phyloP scores from a whole-genome alignment of 2,329 filamentous ascomycete genomes.

The Rutstroemia sp. region DNA sequence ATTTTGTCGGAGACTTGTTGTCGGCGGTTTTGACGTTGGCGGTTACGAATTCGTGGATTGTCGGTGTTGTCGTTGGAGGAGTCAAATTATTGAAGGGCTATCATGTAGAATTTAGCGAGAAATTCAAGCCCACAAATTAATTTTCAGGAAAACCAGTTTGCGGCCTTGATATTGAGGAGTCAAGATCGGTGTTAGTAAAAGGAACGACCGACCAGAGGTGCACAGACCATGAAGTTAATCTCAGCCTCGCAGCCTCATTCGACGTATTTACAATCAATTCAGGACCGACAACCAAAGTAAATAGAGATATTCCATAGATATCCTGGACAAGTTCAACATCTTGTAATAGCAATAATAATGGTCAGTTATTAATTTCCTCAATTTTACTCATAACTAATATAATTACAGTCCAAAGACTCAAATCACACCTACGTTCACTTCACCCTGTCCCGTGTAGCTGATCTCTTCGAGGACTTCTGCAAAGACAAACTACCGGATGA shows the following conservation, averaged over 20 bases:
- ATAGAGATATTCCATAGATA: not conserved
- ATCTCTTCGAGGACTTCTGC: slow-evolving; percentile 73
- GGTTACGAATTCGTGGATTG: slow-evolving; percentile 1
- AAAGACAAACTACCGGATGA: slow-evolving; percentile 64
- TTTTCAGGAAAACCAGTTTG: not conserved
- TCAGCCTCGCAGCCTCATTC: too few relatives aligned
- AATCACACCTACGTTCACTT: slow-evolving; percentile 71
- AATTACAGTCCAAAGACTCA: slow-evolving; percentile 54
- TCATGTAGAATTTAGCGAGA: slow-evolving; percentile 2
- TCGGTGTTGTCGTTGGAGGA: slow-evolving; percentile 2
- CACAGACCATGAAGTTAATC: too few relatives aligned
- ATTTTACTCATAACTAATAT: not conserved
- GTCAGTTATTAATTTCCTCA: not conserved
- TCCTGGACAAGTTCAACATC: not conserved
- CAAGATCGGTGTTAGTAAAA: too few relatives aligned
- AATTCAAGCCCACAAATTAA: slow-evolving; percentile 4
- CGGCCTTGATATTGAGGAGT: not conserved
- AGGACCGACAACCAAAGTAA: not conserved
- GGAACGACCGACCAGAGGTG: not conserved
- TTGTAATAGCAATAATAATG: not conserved
- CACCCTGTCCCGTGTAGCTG: slow-evolving; percentile 62
- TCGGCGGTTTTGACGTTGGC: slow-evolving; percentile 6
- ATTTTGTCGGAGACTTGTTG: slow-evolving; percentile 22
- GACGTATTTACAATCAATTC: too few relatives aligned
- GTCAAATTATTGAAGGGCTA: slow-evolving; percentile 4